Evolutionary conservation across 352 stramenopile species (phyloP), one percentile per base, ranked within the genome.

Genomic region (Phytophthora hibernalis): DNA sequence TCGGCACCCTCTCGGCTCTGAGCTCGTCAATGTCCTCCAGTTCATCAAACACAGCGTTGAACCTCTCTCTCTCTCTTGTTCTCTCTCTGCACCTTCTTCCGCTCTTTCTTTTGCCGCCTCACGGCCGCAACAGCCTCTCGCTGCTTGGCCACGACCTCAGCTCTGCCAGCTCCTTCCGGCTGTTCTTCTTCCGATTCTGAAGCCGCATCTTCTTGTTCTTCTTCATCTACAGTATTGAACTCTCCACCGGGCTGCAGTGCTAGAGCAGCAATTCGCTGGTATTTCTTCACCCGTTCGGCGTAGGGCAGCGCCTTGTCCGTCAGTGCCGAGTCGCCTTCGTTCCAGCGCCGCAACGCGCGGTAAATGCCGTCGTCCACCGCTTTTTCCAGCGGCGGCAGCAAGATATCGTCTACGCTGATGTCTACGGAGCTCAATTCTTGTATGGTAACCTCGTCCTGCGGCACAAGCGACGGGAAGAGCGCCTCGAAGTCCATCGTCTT

Each of bases 261-360:
- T 50, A 84, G 70, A 35, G 70, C 70, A 65, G 78, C 80, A 20
- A 91, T 77, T 5, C 75, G 70, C 15, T 85, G 83, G 57, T 91
- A 90, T 44, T 82, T 82, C 42, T 77, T 77, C 11, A 91, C 51
- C 31, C 83, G 74, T 51, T 92, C 80, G 15, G 74, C 58, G 60
- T 90, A 91, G 10, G 69, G 37, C 66, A 91, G 67, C 28, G 79
- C 72, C 26, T 76, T 61, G 50, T 93, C 85, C 18, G 72, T 69
- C 2, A 73, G 48, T 1, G 76, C 83, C 11, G 78, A 72, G 42
- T 89, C 72, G 37, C 77, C 59, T 37, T 73, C 69, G 61, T 93
- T 93, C 85, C 85, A 93, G 43, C 64, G 76, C 37, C 72, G 72
- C 26, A 93, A 67, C 15, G 83, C 83, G 40, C 74, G 64, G 59